Evolutionary conservation across 805 yeast genomes (phyloP).

Genomic region (Wickerhamia fluorescens): DNA sequence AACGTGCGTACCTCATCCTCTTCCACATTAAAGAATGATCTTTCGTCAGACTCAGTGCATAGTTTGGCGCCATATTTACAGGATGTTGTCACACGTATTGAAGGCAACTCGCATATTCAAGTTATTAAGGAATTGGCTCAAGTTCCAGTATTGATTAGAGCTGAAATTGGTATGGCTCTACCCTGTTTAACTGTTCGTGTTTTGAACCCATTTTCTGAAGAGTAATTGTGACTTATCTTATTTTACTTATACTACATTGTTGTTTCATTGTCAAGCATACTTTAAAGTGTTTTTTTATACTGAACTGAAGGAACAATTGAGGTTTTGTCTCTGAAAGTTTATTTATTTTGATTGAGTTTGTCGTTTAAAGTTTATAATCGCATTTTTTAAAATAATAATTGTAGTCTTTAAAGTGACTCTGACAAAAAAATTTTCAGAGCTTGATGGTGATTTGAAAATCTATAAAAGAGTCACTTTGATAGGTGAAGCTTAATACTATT

Average conservation of each 20-base stretch:
- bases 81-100: constrained; percentile 50
- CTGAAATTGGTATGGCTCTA: constrained; percentile 91
- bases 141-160: constrained; percentile 79
- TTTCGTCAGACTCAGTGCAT: constrained; percentile 13
- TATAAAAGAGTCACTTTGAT: no score
- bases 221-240: constrained; percentile 3
- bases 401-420: no score
- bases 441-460: no score
- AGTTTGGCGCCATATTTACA: constrained; percentile 53
- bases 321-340: constrained; percentile 2
- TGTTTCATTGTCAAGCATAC: background rate
- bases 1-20: constrained; percentile 16
- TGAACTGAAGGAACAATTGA: background rate
- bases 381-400: no score
- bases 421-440: no score
- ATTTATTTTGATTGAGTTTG: no score
- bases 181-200: constrained; percentile 93
- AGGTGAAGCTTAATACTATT: no score
- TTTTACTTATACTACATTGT: constrained; percentile 1
- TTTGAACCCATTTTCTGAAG: constrained; percentile 67
- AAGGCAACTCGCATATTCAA: constrained; percentile 61
- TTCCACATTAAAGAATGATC: constrained; percentile 9
- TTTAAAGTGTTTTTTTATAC: constrained; percentile 1
- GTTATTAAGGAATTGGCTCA: constrained; percentile 70
- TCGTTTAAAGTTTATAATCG: no score